A percentile compares a stretch with the other conserved stretches of the same genome.
phyloP scores from a whole-genome alignment of 768 basidiomycete species.

The Lactarius sp. region DNA sequence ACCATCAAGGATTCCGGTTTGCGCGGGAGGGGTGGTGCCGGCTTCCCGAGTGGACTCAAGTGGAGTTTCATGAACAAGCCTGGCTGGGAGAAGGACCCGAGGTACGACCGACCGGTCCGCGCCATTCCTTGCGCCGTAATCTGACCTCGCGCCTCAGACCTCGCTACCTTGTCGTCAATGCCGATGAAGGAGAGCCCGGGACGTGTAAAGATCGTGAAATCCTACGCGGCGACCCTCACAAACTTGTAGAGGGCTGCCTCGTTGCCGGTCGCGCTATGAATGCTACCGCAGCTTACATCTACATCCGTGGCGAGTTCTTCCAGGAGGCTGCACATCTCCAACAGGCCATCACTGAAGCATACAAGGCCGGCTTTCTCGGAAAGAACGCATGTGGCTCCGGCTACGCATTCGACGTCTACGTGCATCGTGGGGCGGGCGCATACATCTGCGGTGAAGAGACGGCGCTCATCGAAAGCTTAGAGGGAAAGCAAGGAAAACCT shows the following conservation, averaged over 20 bases:
- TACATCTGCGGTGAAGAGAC: slow-evolving; percentile 99
- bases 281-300: slow-evolving; percentile 95
- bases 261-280: slow-evolving; percentile 98
- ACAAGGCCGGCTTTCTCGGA: slow-evolving; percentile 82
- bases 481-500: slow-evolving; percentile 98
- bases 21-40: slow-evolving; percentile 93
- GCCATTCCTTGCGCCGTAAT: background rate
- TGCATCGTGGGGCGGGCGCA: slow-evolving; percentile 97
- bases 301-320: slow-evolving; percentile 97
- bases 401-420: slow-evolving; percentile 93
- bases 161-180: slow-evolving; percentile 70
- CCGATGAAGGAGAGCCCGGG: slow-evolving; percentile 91
- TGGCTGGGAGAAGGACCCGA: slow-evolving; percentile 91
- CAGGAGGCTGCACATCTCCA: slow-evolving; percentile 93
- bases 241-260: slow-evolving; percentile 95
- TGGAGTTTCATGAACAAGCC: slow-evolving; percentile 97
- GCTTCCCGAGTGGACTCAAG: slow-evolving; percentile 94
- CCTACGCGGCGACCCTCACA: slow-evolving; percentile 95
- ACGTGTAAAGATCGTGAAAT: slow-evolving; percentile 99
- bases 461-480: slow-evolving; percentile 92
- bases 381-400: slow-evolving; percentile 89
- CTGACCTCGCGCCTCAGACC: slow-evolving; percentile 48
- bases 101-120: slow-evolving; percentile 40
- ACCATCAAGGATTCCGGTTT: slow-evolving; percentile 94
- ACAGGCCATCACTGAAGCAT: slow-evolving; percentile 94